Evolutionary conservation across 768 basidiomycete species (phyloP).

Genomic region (Psilocybe cubensis): DNA sequence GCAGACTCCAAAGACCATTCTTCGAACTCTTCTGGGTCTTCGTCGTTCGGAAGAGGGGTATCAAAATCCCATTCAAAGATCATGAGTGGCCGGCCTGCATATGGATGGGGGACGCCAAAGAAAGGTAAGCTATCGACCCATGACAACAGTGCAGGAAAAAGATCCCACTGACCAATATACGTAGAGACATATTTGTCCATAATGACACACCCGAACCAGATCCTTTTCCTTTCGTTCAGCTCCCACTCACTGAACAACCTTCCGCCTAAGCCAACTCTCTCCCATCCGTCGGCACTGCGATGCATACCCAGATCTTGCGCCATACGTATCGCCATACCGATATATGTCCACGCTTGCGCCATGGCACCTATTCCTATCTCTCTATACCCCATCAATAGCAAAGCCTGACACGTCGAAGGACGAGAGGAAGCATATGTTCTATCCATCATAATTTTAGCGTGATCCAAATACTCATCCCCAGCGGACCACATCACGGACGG

Average conservation of each 20-base stretch:
- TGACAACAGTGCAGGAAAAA: constrained; percentile 1
- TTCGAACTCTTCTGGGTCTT: constrained; percentile 72
- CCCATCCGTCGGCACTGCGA: constrained; percentile 80
- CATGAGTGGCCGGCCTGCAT: constrained; percentile 68
- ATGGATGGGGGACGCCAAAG: not conserved
- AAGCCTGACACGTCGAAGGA: constrained; percentile 75
- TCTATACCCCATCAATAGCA: constrained; percentile 81
- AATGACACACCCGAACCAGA: constrained; percentile 80
- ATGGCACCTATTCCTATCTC: constrained; percentile 90
- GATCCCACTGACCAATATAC: constrained; percentile 61
- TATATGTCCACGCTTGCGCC: constrained; percentile 86
- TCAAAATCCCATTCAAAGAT: constrained; percentile 81
- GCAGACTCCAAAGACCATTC: constrained; percentile 41
- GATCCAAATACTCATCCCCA: constrained; percentile 71
- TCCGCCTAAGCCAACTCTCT: constrained; percentile 56
- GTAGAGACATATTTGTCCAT: constrained; percentile 82
- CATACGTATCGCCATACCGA: constrained; percentile 92
- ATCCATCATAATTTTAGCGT: constrained; percentile 70
- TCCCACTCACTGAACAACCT: constrained; percentile 62
- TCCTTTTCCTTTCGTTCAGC: constrained; percentile 69
- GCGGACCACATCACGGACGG: constrained; percentile 77
- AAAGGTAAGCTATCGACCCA: not conserved
- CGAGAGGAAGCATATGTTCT: constrained; percentile 70
- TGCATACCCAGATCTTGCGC: constrained; percentile 89
- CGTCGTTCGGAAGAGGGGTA: constrained; percentile 62